phyloP scores from a whole-genome alignment of 306 rosid species.

The Castanea crenata region DNA sequence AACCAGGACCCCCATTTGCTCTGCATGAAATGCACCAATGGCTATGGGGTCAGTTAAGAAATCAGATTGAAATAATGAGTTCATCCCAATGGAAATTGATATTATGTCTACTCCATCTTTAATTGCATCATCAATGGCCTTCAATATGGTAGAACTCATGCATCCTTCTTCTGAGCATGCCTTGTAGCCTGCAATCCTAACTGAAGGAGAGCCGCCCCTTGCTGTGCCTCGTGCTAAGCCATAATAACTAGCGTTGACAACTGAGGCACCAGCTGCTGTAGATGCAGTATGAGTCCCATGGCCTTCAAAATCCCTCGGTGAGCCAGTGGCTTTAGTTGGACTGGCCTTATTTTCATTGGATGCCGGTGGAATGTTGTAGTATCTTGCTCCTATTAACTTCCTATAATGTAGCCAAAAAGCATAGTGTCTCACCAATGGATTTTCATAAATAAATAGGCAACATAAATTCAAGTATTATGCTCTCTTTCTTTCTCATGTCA shows the following conservation, averaged over 20 bases:
- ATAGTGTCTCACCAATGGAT: not conserved
- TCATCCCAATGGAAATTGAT: conserved; percentile 82
- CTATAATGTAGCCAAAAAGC: conserved; percentile 31
- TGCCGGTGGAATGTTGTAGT: conserved; percentile 38
- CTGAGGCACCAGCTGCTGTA: conserved; percentile 66
- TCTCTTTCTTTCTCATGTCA: not conserved
- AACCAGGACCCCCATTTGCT: conserved; percentile 75
- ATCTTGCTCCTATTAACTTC: conserved; percentile 95
- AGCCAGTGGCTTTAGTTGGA: conserved; percentile 32
- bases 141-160: conserved; percentile 63
- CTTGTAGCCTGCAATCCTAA: conserved; percentile 78
- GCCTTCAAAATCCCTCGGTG: conserved; percentile 79
- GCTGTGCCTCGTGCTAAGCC: conserved; percentile 82
- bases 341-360: conserved; percentile 33
- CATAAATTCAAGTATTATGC: too few species aligned
- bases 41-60: conserved; percentile 75
- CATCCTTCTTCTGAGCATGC: conserved; percentile 82
- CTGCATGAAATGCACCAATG: conserved; percentile 95
- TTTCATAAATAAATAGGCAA: too few species aligned
- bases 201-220: conserved; percentile 73
- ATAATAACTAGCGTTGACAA: conserved; percentile 68
- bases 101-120: conserved; percentile 89
- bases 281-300: conserved; percentile 94
- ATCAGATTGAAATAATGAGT: conserved; percentile 59
- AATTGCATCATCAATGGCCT: conserved; percentile 88